Base-by-base conservation (phyloP, 1,139 yeast species). In the Pichia sp. region DNA sequence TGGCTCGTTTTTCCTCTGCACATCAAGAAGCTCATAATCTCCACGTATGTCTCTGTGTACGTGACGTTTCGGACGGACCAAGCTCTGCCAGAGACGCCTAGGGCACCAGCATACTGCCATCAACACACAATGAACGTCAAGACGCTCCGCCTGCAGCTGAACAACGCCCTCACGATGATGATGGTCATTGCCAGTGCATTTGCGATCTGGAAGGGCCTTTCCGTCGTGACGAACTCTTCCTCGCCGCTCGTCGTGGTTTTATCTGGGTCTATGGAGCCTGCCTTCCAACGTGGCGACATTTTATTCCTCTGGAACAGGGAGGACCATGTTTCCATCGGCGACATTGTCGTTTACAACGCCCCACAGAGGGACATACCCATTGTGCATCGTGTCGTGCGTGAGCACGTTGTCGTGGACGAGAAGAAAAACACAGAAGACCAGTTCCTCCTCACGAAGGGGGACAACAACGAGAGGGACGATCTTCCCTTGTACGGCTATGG, bases 251-350 rank as follows among this genome's bases (percentile, higher is more conserved):
- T 95, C 40, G 99, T 93, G 39, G 99, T 93, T 12, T 79, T 93
- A 46, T 89, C 98, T 1, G 99, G 99, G 5, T 93, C 98, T 1
- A 93, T 93, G 99, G 99, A 95, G 67, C 99, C 99, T 1, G 99
- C 99, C 0, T 95, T 95, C 76, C 98, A 93, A 70, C 81, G 99
- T 70, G 99, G 99, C 47, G 99, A 93, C 66, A 85, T 95, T 41
- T 73, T 93, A 55, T 85, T 93, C 64, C 74, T 93, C 54, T 90
- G 96, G 96, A 93, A 93, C 69, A 76, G 97, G 58, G 84, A 86
- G 54, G 63, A 71, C 21, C 70, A 70, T 41, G 83, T 83, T 40
- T 74, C 79, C 48, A 95, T 91, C 1, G 99, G 99, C n/a, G 99
- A 93, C 64, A 78, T 93, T 25, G 98, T 93, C 12, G 99, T 93